phyloP scores from a whole-genome alignment of 495 filamentous ascomycete species.

The Daldinia bambusicola region DNA sequence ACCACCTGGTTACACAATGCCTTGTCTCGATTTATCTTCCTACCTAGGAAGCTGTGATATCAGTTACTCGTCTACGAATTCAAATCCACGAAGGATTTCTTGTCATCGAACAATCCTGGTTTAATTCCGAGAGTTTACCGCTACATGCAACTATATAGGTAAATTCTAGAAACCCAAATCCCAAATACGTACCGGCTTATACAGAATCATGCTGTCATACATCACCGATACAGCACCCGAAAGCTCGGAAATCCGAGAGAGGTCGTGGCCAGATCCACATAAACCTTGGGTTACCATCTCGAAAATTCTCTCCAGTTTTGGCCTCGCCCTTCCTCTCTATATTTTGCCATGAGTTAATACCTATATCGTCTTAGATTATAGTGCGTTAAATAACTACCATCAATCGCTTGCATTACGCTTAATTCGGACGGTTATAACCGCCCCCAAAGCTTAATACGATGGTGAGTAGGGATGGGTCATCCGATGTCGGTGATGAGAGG shows the following conservation, averaged over 20 bases:
- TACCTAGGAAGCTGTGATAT: background rate
- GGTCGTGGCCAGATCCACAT: background rate
- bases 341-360: background rate
- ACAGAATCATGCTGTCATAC: background rate
- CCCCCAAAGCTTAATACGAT: background rate
- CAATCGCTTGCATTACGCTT: background rate
- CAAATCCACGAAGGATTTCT: no score
- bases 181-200: background rate
- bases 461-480: background rate
- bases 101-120: background rate
- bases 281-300: background rate
- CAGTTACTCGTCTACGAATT: background rate
- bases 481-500: background rate
- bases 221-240: background rate
- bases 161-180: background rate
- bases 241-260: slow-evolving; percentile 6
- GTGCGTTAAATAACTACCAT: background rate
- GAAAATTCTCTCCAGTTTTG: background rate
- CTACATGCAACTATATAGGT: background rate
- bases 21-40: background rate
- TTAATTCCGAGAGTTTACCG: background rate
- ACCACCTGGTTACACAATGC: background rate
- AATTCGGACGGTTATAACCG: background rate
- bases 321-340: background rate
- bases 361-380: background rate